Base-by-base conservation (phyloP, 163 green algal species). In the Coccomyxa subellipsoidea region DNA sequence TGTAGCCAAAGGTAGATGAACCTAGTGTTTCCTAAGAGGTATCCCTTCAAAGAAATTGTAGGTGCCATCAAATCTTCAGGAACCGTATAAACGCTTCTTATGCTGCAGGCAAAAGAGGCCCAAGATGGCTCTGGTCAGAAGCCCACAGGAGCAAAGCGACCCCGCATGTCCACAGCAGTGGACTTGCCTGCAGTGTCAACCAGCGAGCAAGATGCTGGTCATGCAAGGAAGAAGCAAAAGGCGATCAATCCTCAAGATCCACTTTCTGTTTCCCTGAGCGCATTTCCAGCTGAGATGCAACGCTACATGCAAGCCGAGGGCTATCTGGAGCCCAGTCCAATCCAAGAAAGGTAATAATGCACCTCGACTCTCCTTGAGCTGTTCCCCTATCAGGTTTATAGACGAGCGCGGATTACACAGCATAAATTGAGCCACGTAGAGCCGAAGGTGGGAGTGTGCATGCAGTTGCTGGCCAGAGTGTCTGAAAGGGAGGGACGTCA, bases 281-380 rank as follows among this genome's bases (percentile, higher is more conserved):
- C 3, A 1, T 89, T 90, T 29, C 92, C 86, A 4, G 69, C 84
- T 3, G 29, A 92, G n/a, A 70, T 95, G 7, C 87, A 88, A 27
- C 75, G 79, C 25, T 94, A 86, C 87, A 96, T 97, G 93, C 82
- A 85, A 12, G 40, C 53, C 7, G 78, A 92, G 31, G 91, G 93
- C 8, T 89, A 92, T 38, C 21, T 84, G 0, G 92, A 94, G 76
- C 90, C 93, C 0, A 96, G 90, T 15, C 90, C 92, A 0, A 80
- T 95, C 12, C 92, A 95, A 81, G 54, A 76, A 38, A 83, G 78
- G 82, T 73, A 18, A 27, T 36, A 7, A 18, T 38, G 7, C 54
- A 23, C 38, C n/a, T n/a, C n/a, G n/a, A n/a, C n/a, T n/a, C n/a
- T n/a, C n/a, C n/a, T n/a, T n/a, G n/a, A n/a, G n/a, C n/a, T n/a